Evolutionary conservation across 257 asterid genomes (phyloP).

Genomic region (Nicotiana attenuata): DNA sequence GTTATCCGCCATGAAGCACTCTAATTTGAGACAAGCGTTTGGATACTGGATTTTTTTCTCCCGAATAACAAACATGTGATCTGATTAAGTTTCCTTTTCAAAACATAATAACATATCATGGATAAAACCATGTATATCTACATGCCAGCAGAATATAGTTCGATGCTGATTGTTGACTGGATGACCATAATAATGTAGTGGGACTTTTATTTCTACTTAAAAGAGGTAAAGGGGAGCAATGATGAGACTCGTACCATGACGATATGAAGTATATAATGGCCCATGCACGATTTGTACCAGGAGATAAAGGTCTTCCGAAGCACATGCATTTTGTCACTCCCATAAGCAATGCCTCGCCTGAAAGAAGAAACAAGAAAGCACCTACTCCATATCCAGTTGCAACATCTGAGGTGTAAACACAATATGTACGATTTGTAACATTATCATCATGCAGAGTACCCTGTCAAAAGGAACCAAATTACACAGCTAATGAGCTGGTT

Average conservation of each 20-base stretch:
- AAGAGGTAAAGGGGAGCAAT: background rate
- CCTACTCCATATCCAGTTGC: constrained; percentile 97
- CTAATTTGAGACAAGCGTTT: background rate
- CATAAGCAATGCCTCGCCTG: constrained; percentile 87
- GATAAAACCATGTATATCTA: background rate
- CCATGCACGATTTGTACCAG: constrained; percentile 93
- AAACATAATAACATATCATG: background rate
- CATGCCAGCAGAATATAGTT: background rate
- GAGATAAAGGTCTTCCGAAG: constrained; percentile 75
- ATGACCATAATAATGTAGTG: background rate
- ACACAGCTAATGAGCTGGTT: background rate
- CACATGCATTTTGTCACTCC: constrained; percentile 94
- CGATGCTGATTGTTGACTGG: background rate
- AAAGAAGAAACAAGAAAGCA: constrained; percentile 80
- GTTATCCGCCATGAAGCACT: background rate
- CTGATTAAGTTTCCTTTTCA: background rate
- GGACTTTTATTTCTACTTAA: background rate
- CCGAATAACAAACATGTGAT: background rate
- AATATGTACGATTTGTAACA: constrained; percentile 63
- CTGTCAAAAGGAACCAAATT: constrained; percentile 34
- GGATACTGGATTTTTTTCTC: background rate
- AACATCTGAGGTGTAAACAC: constrained; percentile 79
- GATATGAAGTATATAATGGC: constrained; percentile 68
- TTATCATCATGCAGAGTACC: constrained; percentile 49
- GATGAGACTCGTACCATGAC: constrained; percentile 52